Evolutionary conservation across 495 filamentous ascomycete genomes (phyloP).

Genomic region (Hypoxylon perforatum): DNA sequence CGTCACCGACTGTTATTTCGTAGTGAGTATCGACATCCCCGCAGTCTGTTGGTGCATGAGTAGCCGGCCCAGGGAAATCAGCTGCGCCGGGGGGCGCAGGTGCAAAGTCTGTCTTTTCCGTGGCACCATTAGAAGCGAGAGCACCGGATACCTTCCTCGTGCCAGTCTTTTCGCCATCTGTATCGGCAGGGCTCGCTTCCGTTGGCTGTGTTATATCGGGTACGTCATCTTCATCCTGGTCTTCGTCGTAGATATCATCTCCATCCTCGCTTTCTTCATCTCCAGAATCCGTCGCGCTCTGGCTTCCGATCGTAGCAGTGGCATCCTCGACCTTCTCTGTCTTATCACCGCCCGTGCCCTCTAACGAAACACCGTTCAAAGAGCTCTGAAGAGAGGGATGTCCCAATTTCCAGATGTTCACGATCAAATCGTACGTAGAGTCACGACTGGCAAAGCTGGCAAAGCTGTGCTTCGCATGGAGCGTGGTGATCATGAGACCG

Average conservation of each 20-base stretch:
- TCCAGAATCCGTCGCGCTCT: slow-evolving; percentile 65
- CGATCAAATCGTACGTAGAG: slow-evolving; percentile 94
- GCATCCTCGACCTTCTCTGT: slow-evolving; percentile 80
- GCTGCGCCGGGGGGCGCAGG: slow-evolving; percentile 55
- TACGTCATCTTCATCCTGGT: slow-evolving; percentile 75
- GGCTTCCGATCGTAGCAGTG: slow-evolving; percentile 49
- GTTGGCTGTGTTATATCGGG: slow-evolving; percentile 68
- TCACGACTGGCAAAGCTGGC: slow-evolving; percentile 94
- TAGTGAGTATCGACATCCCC: slow-evolving; percentile 80
- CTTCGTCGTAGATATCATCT: slow-evolving; percentile 78
- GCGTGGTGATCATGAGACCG: slow-evolving; percentile 93
- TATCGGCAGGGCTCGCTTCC: slow-evolving; percentile 70
- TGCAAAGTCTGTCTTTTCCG: slow-evolving; percentile 64
- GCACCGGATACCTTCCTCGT: slow-evolving; percentile 75
- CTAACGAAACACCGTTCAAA: slow-evolving; percentile 84
- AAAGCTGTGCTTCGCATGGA: slow-evolving; percentile 95
- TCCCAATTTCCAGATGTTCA: slow-evolving; percentile 97
- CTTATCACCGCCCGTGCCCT: slow-evolving; percentile 84
- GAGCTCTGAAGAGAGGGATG: slow-evolving; percentile 91
- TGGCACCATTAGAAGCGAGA: slow-evolving; percentile 56
- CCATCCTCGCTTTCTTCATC: slow-evolving; percentile 72
- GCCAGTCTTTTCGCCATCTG: slow-evolving; percentile 67
- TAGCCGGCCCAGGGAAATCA: slow-evolving; percentile 89
- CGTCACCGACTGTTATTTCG: slow-evolving; percentile 85
- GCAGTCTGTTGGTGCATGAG: slow-evolving; percentile 86